Base-by-base conservation (phyloP, 495 filamentous ascomycete genomes). In the Neurospora africana region DNA sequence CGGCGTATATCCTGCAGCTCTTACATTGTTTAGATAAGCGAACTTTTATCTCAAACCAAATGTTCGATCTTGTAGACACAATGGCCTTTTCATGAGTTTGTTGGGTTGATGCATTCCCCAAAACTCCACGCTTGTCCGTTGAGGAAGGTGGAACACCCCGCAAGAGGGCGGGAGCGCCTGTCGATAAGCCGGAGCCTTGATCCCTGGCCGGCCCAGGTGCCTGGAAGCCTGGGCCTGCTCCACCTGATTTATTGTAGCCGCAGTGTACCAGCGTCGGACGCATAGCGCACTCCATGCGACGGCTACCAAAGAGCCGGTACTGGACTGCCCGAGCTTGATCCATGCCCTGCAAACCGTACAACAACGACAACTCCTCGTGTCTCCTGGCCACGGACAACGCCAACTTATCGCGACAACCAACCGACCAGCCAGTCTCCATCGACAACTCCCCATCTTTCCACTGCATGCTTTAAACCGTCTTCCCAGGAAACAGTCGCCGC, bases 401-500 rank as follows among this genome's bases (percentile, higher is more conserved):
- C 53, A 61, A 61, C 53, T 61, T 65, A 7, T 65, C 27, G 11
- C 53, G 17, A 15, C 27, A 65, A 33, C 53, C 17, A 65, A 19
- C 53, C 53, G 27, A 35, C 53, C 53, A 35, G 53, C 27, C 27
- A 1, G 6, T 65, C 53, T 61, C 53, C 53, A 65, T 33, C 53
- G 53, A 65, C 53, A 65, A 65, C 27, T 33, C 13, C 19, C 6
- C 0, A 17, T 17, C 27, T 65, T 35, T 33, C 7, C 53, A 65
- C 15, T 69, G 67, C 43, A 74, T 73, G 72, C 27, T 65, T 19
- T 33, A 58, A 65, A 40, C 15, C 41, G 27, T 38, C n/a, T 27
- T 71, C 65, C 70, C 73, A 71, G 76, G 75, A 72, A 58, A 53
- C 53, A 71, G 69, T 33, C 71, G 30, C 35, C 44, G 68, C 71